Conservation (phyloP, 2,329 filamentous ascomycete genomes). For the Emergomyces pasteurianus region DNA sequence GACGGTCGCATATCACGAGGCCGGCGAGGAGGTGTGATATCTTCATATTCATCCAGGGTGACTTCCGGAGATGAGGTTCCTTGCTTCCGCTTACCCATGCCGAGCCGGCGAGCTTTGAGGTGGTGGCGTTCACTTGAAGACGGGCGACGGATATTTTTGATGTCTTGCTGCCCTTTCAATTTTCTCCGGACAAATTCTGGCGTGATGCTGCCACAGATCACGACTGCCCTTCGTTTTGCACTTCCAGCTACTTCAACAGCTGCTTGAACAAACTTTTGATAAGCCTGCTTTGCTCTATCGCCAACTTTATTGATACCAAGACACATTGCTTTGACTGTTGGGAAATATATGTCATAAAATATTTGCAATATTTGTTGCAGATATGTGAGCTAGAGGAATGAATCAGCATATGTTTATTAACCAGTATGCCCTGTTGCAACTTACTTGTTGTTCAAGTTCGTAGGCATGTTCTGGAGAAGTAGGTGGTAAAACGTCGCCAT, state of each 20-base stretch:
- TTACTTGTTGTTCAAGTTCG: not conserved
- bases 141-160: not conserved
- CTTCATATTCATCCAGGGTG: not conserved
- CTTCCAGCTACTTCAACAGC: not conserved
- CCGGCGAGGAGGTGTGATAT: not conserved
- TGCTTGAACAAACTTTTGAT: not conserved
- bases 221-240: conserved; percentile 3
- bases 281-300: not conserved
- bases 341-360: not conserved
- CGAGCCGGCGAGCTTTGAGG: not conserved
- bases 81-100: not conserved
- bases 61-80: not conserved
- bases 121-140: not conserved
- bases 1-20: not conserved
- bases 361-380: not conserved
- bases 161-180: not conserved
- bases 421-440: not conserved
- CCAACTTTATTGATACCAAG: not conserved
- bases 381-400: not conserved
- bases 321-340: not conserved
- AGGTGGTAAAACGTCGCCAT: not conserved
- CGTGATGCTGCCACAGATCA: not conserved
- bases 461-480: not conserved
- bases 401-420: not conserved
- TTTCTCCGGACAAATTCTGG: not conserved